phyloP scores from a whole-genome alignment of 192 early-diverging fungal species.

The Linnemannia zychae region DNA sequence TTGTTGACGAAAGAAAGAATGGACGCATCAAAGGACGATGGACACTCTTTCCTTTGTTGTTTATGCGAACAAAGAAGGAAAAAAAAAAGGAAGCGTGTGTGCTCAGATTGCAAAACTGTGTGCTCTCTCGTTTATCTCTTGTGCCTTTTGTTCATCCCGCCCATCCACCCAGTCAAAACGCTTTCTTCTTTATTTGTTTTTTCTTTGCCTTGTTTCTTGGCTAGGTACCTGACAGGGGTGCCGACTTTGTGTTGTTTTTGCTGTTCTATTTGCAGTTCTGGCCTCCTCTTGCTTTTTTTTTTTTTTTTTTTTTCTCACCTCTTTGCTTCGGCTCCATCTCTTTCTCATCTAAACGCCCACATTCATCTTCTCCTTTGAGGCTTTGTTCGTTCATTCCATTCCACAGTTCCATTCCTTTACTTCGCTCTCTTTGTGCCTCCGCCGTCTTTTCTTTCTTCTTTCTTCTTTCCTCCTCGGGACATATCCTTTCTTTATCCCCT shows the following conservation, averaged over 20 bases:
- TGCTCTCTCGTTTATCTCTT: conserved; percentile 4
- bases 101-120: neutral
- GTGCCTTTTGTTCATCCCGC: neutral
- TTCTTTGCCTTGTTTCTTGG: no score
- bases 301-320: neutral
- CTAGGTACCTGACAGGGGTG: no score
- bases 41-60: neutral
- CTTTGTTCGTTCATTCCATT: neutral
- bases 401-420: conserved; percentile 1
- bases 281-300: neutral
- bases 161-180: neutral
- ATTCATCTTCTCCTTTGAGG: neutral
- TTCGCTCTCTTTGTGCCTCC: conserved; percentile 6
- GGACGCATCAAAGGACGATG: neutral
- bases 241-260: no score
- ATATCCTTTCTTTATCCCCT: neutral
- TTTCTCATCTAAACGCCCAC: neutral
- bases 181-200: no score
- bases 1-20: neutral
- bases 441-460: neutral
- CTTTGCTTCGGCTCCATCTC: neutral
- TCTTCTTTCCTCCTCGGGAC: neutral
- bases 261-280: conserved; percentile 6
- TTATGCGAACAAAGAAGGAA: neutral
- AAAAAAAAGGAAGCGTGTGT: neutral